Percentiles rank a stretch among this genome's conserved stretches.
These are phyloP conservation scores for Annulohypoxylon truncatum DNA, from an alignment of 2,329 filamentous ascomycete species.

Conservation along the genomic window DNA sequence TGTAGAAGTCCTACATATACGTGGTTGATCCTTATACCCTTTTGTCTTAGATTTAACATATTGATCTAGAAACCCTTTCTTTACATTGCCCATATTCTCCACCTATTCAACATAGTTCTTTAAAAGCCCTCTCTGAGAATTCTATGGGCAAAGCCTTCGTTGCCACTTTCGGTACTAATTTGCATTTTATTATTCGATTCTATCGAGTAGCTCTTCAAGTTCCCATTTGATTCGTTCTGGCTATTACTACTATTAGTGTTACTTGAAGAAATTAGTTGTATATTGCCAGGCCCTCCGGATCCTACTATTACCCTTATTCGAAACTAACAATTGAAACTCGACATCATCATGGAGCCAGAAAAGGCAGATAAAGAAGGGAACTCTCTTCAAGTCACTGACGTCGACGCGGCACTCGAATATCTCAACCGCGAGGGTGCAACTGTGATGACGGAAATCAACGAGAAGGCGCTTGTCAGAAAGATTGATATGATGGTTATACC, in stretches of 20 bases:
- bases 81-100: neutral
- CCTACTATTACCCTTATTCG: neutral
- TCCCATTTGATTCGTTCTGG: neutral
- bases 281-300: neutral
- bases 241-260: neutral
- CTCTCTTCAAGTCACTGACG: constrained; percentile 29
- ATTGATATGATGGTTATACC: constrained; percentile 49
- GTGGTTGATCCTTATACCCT: neutral
- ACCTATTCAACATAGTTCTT: neutral
- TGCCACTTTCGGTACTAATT: neutral
- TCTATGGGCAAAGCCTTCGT: neutral
- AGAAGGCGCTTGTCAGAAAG: constrained; percentile 46
- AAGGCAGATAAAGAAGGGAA: constrained; percentile 33
- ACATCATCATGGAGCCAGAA: constrained; percentile 26
- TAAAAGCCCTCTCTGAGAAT: neutral
- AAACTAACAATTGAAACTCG: neutral
- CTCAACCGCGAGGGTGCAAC: constrained; percentile 35
- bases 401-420: constrained; percentile 43
- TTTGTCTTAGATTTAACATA: neutral
- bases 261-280: neutral
- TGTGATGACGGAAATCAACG: constrained; percentile 41
- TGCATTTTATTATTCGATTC: neutral
- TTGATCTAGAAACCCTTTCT: neutral
- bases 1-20: neutral
- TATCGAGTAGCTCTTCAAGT: neutral